phyloP scores from a whole-genome alignment of 768 basidiomycete genomes.

The Amanita exitialis region DNA sequence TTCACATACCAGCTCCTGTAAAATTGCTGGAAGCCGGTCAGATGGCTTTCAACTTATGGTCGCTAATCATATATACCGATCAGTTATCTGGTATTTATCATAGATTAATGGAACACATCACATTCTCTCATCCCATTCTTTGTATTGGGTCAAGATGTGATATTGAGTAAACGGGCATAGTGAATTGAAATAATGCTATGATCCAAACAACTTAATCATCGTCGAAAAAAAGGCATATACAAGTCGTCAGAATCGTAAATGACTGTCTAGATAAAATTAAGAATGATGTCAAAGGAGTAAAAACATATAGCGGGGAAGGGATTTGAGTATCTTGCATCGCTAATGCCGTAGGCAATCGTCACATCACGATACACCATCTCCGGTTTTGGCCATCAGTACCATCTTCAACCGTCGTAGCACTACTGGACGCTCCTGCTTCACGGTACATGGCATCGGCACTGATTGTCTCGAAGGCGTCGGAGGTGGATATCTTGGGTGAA shows the following conservation, averaged over 20 bases:
- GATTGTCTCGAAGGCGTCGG: slow-evolving; percentile 13
- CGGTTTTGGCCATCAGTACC: slow-evolving; percentile 21
- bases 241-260: slow-evolving; percentile 2
- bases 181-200: neutral
- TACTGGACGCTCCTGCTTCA: slow-evolving; percentile 6
- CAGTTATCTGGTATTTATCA: neutral
- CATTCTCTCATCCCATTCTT: neutral
- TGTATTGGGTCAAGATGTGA: neutral
- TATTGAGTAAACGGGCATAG: no score
- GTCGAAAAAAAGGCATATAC: neutral
- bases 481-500: slow-evolving; percentile 17
- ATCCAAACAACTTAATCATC: neutral
- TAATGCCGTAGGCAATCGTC: neutral
- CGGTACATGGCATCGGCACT: slow-evolving; percentile 5
- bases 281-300: neutral
- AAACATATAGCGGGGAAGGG: neutral
- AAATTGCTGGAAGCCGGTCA: neutral
- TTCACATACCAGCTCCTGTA: neutral
- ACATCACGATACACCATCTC: slow-evolving; percentile 33
- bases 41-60: neutral
- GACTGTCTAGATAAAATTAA: neutral
- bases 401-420: slow-evolving; percentile 7
- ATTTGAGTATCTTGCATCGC: neutral
- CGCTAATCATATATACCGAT: neutral
- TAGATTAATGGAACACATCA: neutral